Percentiles rank a stretch among this genome's conserved stretches.
phyloP scores from a whole-genome alignment of 148 eudicot species.

The Vaccinium corymbosum region DNA sequence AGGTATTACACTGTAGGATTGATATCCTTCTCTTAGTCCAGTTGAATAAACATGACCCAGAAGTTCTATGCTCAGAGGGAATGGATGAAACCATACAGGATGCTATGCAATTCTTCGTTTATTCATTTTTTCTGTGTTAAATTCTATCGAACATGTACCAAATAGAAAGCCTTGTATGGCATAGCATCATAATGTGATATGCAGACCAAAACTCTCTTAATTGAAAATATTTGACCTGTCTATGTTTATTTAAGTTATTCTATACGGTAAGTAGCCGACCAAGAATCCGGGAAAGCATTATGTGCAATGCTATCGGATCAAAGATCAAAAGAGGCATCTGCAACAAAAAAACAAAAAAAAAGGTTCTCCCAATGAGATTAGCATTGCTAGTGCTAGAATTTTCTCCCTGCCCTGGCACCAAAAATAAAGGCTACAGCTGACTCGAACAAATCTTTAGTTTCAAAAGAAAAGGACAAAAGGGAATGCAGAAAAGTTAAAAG shows the following conservation, averaged over 20 bases:
- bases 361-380: background rate
- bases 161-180: background rate
- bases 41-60: background rate
- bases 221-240: background rate
- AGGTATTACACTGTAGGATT: background rate
- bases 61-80: background rate
- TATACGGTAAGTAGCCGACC: background rate
- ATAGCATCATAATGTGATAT: background rate
- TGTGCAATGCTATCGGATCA: conserved; percentile 6
- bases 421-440: background rate
- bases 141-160: background rate
- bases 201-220: background rate
- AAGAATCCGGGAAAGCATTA: background rate
- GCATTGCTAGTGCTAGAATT: background rate
- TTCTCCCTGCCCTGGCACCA: background rate
- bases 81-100: background rate
- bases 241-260: background rate
- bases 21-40: background rate
- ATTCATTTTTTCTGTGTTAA: too few relatives aligned
- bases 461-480: background rate
- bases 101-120: background rate
- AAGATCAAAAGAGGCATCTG: background rate
- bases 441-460: background rate
- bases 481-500: background rate
- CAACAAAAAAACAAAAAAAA: background rate